phyloP scores from a whole-genome alignment of 768 basidiomycete genomes.

The Rhizopogon vinicolor region DNA sequence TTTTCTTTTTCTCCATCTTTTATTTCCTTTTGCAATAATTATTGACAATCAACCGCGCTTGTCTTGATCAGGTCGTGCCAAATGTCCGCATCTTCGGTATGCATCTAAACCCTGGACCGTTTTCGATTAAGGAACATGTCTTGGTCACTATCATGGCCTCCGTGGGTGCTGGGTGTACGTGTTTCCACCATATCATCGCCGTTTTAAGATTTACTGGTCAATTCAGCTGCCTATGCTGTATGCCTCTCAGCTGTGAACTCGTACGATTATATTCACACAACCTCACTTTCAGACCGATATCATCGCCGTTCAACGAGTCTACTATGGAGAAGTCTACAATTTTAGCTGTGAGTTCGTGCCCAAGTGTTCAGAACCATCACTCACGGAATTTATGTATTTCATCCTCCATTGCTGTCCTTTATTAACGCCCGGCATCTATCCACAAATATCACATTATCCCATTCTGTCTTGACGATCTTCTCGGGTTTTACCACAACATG shows the following conservation, averaged over 20 bases:
- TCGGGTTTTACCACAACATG: background rate
- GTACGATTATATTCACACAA: background rate
- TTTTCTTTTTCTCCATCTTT: background rate
- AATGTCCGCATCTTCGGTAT: slow-evolving; percentile 50
- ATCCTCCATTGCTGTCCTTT: background rate
- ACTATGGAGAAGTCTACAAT: slow-evolving; percentile 53
- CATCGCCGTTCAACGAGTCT: slow-evolving; percentile 67
- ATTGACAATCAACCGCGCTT: background rate
- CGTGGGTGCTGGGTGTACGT: slow-evolving; percentile 30
- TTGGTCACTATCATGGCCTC: slow-evolving; percentile 67
- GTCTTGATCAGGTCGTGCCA: slow-evolving; percentile 39
- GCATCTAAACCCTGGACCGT: slow-evolving; percentile 68
- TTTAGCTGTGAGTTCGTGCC: slow-evolving; percentile 37
- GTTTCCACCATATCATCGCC: background rate
- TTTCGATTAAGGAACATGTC: slow-evolving; percentile 70
- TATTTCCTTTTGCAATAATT: background rate
- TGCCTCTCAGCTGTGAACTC: background rate
- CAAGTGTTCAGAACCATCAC: slow-evolving; percentile 6
- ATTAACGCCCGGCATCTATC: background rate
- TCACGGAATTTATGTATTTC: slow-evolving; percentile 2
- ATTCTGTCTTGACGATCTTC: background rate
- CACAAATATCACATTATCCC: background rate
- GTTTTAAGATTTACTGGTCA: slow-evolving; percentile 1
- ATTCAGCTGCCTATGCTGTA: slow-evolving; percentile 43
- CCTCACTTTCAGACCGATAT: slow-evolving; percentile 49